Evolutionary conservation across 371 early-diverging fungal species (phyloP), one percentile per base, ranked within the genome.

Genomic region (Syncephalastrum contaminatum): DNA sequence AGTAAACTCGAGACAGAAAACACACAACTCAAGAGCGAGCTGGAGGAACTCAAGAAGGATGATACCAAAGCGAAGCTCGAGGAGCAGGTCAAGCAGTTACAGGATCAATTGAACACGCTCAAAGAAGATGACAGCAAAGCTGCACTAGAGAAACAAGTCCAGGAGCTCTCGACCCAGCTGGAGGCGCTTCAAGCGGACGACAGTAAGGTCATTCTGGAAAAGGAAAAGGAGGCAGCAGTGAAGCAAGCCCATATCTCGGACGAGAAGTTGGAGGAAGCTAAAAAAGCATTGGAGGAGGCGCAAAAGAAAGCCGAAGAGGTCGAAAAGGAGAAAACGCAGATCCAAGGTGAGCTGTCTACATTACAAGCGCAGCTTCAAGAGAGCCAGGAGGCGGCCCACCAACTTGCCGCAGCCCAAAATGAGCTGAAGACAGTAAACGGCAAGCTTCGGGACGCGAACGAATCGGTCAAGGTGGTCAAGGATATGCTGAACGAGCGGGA

Each of bases 401-500:
- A 70, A 57, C 50, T 75, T 16, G 57, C 59, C 5, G 79, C 76
- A 20, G 64, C 68, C 18, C 72, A 75, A 50, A 51, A 67, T 16
- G 62, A 56, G 25, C 36, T 80, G 25, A 76, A 72, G 48, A 41
- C 62, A 4, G 18, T 67, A 13, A 67, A 62, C 4, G 60, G 56
- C 16, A 78, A 79, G 39, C 59, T 79, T 10, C 60, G 66, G n/a
- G 83, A 81, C 25, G 67, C 76, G 0, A 70, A 82, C 40, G 86
- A 82, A 42, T 75, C 86, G 0, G 54, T 80, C 15, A 76, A 75
- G 18, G 70, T 81, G 0, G 77, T 71, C 19, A 85, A 83, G 30
- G 68, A 75, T 2, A 74, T 72, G 43, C 63, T 83, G 24, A 74
- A 83, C 53, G 77, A 83, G 39, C 81, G 81, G 3, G 84, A 86